Base-by-base conservation (phyloP, 345 rosid species). In the Citrus medica region DNA sequence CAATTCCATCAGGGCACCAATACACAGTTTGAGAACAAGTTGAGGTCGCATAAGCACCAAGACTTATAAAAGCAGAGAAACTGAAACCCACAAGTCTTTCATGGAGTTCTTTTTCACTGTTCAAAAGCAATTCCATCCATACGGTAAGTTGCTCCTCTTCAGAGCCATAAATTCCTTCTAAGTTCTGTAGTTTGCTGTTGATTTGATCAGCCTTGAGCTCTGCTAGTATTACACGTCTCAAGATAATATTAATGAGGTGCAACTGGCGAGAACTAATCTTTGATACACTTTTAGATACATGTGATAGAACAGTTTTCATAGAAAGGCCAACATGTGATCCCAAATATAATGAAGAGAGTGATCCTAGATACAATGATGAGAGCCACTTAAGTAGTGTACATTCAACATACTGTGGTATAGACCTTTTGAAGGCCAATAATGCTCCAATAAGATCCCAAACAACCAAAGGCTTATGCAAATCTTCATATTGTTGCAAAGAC, bases 381-480 rank as follows among this genome's bases (percentile, higher is more conserved):
- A 94, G 93, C 97, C 97, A 96, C 84, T 87, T 90, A 42, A 84
- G 77, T 70, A 92, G 80, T 61, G 90, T 71, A 78, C 81, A 83
- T 56, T 90, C 89, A 24, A 89, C 87, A 84, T 79, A 89, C 69
- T 88, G 82, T 14, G 97, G 94, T 71, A 88, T 81, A 76, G 88
- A 82, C 32, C 74, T 83, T 86, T 89, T 89, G 88, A 96, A 90
- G 42, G 91, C 92, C 83, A 84, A 75, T 84, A 96, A 80, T 71
- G 98, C 92, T 61, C 92, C 88, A 78, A 87, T 77, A 63, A 90
- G 73, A 77, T 96, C 98, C 99, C 99, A 96, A 65, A 89, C 81
- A 81, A 91, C 93, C 53, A 92, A 80, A 78, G 97, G 89, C 83
- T 86, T 89, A 62, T 79, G 80, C 40, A 61, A 64, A 83, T 86